Evolutionary conservation across 305 asterid genomes (phyloP).

Genomic region (Coffea humblotiana): DNA sequence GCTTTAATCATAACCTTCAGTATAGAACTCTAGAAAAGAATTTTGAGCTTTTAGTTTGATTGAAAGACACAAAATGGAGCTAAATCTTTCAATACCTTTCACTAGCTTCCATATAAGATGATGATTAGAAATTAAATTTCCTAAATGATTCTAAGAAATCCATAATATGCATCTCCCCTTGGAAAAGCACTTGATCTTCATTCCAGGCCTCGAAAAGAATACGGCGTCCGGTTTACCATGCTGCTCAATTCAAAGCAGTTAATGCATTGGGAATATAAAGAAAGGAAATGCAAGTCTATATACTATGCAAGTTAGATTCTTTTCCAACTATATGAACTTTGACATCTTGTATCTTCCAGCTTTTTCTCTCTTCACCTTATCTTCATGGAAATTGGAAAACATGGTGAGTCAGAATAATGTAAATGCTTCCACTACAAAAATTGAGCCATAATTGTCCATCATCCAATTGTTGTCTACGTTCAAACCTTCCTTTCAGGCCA

Average conservation of each 20-base stretch:
- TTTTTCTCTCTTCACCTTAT: background rate
- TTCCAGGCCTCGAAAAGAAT: background rate
- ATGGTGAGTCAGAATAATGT: background rate
- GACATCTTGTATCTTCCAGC: background rate
- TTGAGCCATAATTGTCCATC: background rate
- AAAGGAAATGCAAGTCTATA: background rate
- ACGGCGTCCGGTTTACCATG: constrained; percentile 1
- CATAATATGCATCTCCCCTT: constrained; percentile 8
- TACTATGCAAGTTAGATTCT: background rate
- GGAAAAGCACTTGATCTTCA: constrained; percentile 5
- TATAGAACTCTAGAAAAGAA: background rate
- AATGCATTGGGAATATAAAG: background rate
- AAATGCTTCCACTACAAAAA: background rate
- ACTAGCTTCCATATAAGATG: constrained; percentile 48
- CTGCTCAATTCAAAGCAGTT: constrained; percentile 12
- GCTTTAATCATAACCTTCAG: constrained; percentile 7
- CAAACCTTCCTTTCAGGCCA: background rate
- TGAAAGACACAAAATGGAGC: constrained; percentile 3
- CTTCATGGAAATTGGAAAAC: background rate
- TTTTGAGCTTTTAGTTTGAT: background rate
- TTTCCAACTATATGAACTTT: background rate
- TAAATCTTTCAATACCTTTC: constrained; percentile 52
- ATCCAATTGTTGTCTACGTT: background rate
- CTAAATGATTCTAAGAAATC: background rate
- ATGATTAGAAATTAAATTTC: constrained; percentile 8